Conservation (phyloP, 306 rosid genomes). For the Sicyos baderoa region DNA sequence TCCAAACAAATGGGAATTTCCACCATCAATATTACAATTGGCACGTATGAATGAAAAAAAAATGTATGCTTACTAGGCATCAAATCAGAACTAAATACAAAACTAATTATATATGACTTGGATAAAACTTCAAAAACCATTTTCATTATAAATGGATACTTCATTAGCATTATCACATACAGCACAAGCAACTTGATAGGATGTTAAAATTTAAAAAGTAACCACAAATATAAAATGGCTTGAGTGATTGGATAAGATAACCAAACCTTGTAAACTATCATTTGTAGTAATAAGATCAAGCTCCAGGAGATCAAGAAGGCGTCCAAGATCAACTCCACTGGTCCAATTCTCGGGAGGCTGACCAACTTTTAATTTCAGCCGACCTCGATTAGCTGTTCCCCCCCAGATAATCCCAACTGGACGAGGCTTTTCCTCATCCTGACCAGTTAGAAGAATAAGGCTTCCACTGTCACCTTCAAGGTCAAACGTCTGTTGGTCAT, state of each 20-base stretch:
- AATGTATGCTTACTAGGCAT: constrained; percentile 1
- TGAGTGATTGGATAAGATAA: constrained; percentile 25
- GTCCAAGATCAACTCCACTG: constrained; percentile 99
- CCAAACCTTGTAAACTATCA: constrained; percentile 77
- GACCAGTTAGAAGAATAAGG: constrained; percentile 79
- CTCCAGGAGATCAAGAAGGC: constrained; percentile 89
- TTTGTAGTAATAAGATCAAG: constrained; percentile 80
- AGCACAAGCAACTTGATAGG: neutral
- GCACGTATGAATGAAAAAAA: neutral
- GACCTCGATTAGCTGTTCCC: constrained; percentile 96
- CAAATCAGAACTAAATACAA: neutral
- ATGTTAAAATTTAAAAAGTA: neutral
- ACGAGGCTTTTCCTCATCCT: constrained; percentile 63
- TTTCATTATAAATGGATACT: neutral
- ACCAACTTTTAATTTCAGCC: constrained; percentile 79
- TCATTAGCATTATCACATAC: neutral
- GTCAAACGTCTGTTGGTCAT: constrained; percentile 93
- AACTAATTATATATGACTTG: neutral
- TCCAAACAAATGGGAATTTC: neutral
- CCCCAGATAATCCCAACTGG: constrained; percentile 99
- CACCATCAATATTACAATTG: neutral
- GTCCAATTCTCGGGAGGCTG: constrained; percentile 96
- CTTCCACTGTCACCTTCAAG: constrained; percentile 99
- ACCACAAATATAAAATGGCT: neutral
- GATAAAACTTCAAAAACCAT: neutral